These are phyloP conservation scores for cucumber (Cucumis sativus) DNA, from an alignment of 306 rosid genomes.

Conservation along the genomic window Cucumber_9930_V3 NC_026656.2:20639501-20640000, in stretches of 20 bases:
- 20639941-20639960: not conserved
- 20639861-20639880: not conserved
- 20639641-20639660: conserved; percentile 88
- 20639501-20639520: conserved; percentile 1
- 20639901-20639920: not conserved
- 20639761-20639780: not conserved
- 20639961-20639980: not conserved
- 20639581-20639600: conserved; percentile 93
- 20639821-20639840: not conserved
- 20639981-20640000: not conserved
- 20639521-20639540: conserved; percentile 14
- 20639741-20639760: no score
- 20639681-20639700: conserved; percentile 42
- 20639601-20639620: conserved; percentile 73
- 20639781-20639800: not conserved
- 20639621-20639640: conserved; percentile 77
- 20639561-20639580: conserved; percentile 58
- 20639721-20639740: conserved; percentile 65
- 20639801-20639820: not conserved
- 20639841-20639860: not conserved
- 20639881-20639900: not conserved
- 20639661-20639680: conserved; percentile 59
- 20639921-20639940: not conserved
- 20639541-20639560: conserved; percentile 18
- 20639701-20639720: conserved; percentile 65